phyloP scores from a whole-genome alignment of 257 asterid species.

The Fraxinus quadrangulata region DNA sequence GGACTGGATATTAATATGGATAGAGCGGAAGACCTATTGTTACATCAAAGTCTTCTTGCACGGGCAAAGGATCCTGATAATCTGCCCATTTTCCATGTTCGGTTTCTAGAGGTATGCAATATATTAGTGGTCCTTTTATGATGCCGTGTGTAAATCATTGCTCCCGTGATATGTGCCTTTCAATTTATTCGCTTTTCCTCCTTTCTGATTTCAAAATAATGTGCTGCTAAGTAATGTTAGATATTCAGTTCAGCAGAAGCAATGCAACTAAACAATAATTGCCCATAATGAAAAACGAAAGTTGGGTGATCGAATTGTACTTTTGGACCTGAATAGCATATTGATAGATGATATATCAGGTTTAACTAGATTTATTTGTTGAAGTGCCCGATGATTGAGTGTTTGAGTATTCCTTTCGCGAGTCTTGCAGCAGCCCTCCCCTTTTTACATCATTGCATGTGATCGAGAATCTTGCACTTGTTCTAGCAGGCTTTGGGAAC shows the following conservation, averaged over 20 bases:
- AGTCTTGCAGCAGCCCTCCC: background rate
- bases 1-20: constrained; percentile 78
- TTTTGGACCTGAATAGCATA: background rate
- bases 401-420: background rate
- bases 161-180: background rate
- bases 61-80: constrained; percentile 74
- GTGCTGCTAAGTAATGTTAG: background rate
- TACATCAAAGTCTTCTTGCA: constrained; percentile 79
- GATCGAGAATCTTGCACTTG: background rate
- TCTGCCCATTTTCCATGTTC: constrained; percentile 77
- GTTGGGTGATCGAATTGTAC: background rate
- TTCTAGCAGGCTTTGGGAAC: background rate
- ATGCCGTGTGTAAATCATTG: background rate
- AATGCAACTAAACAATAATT: background rate
- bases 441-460: background rate
- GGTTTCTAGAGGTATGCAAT: constrained; percentile 68
- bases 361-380: background rate
- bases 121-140: background rate
- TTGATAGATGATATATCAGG: background rate
- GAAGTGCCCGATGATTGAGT: background rate
- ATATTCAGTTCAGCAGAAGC: background rate
- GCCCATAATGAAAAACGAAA: background rate
- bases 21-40: constrained; percentile 79
- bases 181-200: background rate
- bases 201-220: background rate